Conservation (phyloP, 2,329 filamentous ascomycete genomes). For the Alternaria sp. region DNA sequence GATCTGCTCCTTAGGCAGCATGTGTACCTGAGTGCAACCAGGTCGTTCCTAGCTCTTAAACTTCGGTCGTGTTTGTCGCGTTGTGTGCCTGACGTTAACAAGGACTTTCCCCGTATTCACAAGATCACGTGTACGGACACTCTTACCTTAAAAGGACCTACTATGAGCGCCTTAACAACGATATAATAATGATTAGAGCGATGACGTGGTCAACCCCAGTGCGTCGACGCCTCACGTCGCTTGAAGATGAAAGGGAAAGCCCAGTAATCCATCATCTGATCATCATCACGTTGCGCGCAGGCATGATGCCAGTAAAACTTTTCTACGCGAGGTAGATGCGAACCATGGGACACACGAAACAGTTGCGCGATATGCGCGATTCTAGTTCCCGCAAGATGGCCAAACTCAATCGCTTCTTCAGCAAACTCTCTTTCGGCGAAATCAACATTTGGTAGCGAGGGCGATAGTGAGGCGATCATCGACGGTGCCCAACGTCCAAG, state of each 20-base stretch:
- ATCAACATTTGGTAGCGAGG: conserved; percentile 12
- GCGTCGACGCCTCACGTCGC: conserved; percentile 3
- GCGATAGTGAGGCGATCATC: conserved; percentile 13
- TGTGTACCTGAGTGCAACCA: conserved; percentile 4
- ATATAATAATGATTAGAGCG: neutral
- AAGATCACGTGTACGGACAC: neutral
- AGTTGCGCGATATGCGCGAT: conserved; percentile 22
- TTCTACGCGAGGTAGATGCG: conserved; percentile 16
- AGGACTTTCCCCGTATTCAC: conserved; percentile 5
- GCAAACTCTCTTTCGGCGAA: conserved; percentile 11
- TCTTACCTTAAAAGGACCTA: neutral
- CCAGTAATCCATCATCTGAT: conserved; percentile 14
- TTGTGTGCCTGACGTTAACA: conserved; percentile 4
- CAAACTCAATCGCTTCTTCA: conserved; percentile 10
- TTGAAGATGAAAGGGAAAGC: conserved; percentile 12
- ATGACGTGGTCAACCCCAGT: conserved; percentile 8
- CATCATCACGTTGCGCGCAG: conserved; percentile 13
- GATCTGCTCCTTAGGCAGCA: conserved; percentile 6
- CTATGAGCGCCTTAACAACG: neutral
- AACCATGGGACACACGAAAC: conserved; percentile 13
- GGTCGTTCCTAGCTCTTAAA: conserved; percentile 8
- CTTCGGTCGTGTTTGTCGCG: conserved; percentile 3
- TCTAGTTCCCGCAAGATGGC: conserved; percentile 14
- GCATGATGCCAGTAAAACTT: conserved; percentile 24
- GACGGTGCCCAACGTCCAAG: conserved; percentile 3